These are phyloP conservation scores for Globisporangium spinosum DNA, from an alignment of 352 stramenopile genomes.

Conservation along the genomic window DNA sequence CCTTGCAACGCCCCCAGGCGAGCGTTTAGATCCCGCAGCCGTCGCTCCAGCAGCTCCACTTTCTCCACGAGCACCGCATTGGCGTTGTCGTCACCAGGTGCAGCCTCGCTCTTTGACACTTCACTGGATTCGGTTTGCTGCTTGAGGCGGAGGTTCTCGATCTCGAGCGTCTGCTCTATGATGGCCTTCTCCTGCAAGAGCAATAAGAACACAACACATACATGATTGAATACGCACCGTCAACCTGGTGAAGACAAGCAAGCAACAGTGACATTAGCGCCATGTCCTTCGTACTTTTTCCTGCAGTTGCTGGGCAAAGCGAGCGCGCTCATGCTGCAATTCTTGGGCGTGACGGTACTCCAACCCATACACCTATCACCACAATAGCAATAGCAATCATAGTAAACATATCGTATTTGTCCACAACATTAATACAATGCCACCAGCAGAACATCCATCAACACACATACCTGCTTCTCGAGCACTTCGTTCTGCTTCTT, in stretches of 20 bases:
- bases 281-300: background rate
- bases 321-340: background rate
- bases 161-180: conserved; percentile 11
- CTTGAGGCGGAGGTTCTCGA: conserved; percentile 5
- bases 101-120: background rate
- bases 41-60: conserved; percentile 18
- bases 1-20: conserved; percentile 15
- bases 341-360: conserved; percentile 12
- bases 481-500: conserved; percentile 73
- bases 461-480: conserved; percentile 35
- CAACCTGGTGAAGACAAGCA: background rate
- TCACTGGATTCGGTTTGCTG: background rate
- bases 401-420: background rate
- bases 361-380: conserved; percentile 24
- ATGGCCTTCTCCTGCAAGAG: conserved; percentile 1
- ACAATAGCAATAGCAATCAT: background rate
- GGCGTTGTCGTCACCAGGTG: background rate
- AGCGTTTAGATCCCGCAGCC: conserved; percentile 12
- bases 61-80: conserved; percentile 1
- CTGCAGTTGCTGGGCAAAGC: conserved; percentile 1
- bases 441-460: background rate
- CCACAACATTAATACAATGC: background rate
- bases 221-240: background rate
- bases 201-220: background rate
- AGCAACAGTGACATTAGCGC: no score